These are phyloP conservation scores for Hymenoscyphus albidus DNA, from an alignment of 2,329 filamentous ascomycete species.

Conservation along the genomic window DNA sequence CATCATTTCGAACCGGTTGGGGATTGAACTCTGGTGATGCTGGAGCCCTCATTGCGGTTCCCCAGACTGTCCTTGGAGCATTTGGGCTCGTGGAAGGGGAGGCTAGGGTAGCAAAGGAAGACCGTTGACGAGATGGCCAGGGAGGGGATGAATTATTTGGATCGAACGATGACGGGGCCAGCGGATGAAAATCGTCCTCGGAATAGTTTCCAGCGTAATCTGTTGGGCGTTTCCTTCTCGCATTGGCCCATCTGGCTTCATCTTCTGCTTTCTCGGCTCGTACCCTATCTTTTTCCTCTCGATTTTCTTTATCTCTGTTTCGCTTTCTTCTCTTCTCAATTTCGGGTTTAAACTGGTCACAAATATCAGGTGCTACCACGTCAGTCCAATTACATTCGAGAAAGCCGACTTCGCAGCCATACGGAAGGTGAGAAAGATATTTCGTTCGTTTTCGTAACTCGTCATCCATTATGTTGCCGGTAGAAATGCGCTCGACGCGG, in stretches of 20 bases:
- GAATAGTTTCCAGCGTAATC: conserved; percentile 46
- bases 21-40: conserved; percentile 52
- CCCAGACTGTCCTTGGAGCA: conserved; percentile 81
- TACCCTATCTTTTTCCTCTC: conserved; percentile 66
- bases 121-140: conserved; percentile 52
- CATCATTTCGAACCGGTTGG: conserved; percentile 27
- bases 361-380: conserved; percentile 56
- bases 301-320: conserved; percentile 63
- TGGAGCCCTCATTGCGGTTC: conserved; percentile 66
- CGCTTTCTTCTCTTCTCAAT: conserved; percentile 60
- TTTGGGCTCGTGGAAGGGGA: conserved; percentile 79
- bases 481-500: conserved; percentile 67
- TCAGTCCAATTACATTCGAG: conserved; percentile 75
- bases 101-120: conserved; percentile 65
- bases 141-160: conserved; percentile 45
- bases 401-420: conserved; percentile 69
- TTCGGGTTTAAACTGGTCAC: conserved; percentile 59
- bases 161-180: conserved; percentile 47
- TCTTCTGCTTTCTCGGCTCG: conserved; percentile 66
- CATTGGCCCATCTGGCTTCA: conserved; percentile 58
- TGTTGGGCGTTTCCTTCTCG: conserved; percentile 52
- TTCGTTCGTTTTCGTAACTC: conserved; percentile 66
- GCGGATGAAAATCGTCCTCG: conserved; percentile 61
- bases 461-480: conserved; percentile 67
- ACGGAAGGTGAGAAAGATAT: conserved; percentile 66